Base-by-base conservation (phyloP, 306 rosid species). In the Quercus cerris region DNA sequence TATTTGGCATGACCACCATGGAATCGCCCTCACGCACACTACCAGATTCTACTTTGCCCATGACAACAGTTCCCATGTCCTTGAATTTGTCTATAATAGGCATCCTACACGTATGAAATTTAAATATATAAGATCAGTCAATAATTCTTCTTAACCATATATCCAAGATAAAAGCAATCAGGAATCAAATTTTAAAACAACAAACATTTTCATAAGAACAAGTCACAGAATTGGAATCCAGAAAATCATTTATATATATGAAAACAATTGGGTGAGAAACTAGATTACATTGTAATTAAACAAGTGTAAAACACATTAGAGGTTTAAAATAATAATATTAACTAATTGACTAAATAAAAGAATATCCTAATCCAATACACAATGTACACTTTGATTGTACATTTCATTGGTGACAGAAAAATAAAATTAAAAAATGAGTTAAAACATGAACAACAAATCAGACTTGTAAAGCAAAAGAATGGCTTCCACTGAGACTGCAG, bases 1-100 rank as follows among this genome's bases (percentile, higher is more conserved):
- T 96, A 82, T 96, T 96, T 82, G 99, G 99, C 98, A 96, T 96
- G 70, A 96, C 67, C 85, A 87, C 58, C 84, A 96, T 49, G 52
- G 97, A 83, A 78, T 93, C 98, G 9, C 99, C 99, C 84, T 93
- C 97, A 6, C 85, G 78, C 67, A 91, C 80, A 5, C 84, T 82
- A 57, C 99, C 99, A 84, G 94, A 96, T 88, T 96, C 99, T 75
- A 93, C 94, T 87, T 96, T 96, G 13, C 99, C 99, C 99, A 96
- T 93, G 73, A 92, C 89, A 71, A 89, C 93, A 66, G 98, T 93
- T 84, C 98, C 99, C 99, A 91, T 91, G 85, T 93, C 99, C 84
- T 90, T 96, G 82, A 96, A 96, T 80, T 88, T 96, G 89, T 93
- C 98, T 55, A 93, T 85, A 66, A 96, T 75, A 52, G 98, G 98